Percentiles rank a stretch among this genome's conserved stretches.
Evolutionary conservation across 2,329 filamentous ascomycete species (phyloP).

Genomic region (Zasmidium citrigriseum): DNA sequence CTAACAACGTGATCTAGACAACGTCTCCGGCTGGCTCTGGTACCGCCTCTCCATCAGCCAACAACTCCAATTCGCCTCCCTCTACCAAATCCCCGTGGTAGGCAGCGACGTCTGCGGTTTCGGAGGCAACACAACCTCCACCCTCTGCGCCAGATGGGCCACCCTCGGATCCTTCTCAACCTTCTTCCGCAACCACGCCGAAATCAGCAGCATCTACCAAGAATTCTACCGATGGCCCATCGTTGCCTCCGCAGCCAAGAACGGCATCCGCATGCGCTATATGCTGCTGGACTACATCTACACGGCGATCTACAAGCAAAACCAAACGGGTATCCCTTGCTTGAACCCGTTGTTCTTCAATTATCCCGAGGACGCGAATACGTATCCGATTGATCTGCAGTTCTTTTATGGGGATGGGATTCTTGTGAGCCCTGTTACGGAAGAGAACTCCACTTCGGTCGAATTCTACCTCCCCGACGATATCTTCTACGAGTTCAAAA

Average conservation of each 20-base stretch:
- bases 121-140: conserved; percentile 63
- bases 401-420: conserved; percentile 61
- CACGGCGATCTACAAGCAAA: conserved; percentile 65
- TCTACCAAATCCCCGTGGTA: conserved; percentile 51
- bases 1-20: conserved; percentile 48
- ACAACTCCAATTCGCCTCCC: conserved; percentile 47
- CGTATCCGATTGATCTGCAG: conserved; percentile 54
- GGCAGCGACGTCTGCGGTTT: conserved; percentile 74
- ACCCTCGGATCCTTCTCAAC: conserved; percentile 72
- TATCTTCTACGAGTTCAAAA: conserved; percentile 62
- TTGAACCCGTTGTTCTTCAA: conserved; percentile 71
- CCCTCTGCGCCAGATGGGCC: conserved; percentile 71
- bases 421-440: conserved; percentile 57
- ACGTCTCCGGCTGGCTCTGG: conserved; percentile 44
- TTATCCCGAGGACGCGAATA: conserved; percentile 61
- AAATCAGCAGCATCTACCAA: conserved; percentile 54
- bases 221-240: conserved; percentile 72
- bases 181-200: conserved; percentile 75
- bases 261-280: conserved; percentile 71
- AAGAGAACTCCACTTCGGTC: conserved; percentile 54
- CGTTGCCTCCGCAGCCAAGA: conserved; percentile 64
- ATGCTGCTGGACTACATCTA: conserved; percentile 76
- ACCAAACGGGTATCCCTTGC: conserved; percentile 62
- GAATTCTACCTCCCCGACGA: conserved; percentile 59
- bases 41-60: conserved; percentile 45